Evolutionary conservation across 768 basidiomycete genomes (phyloP).

Genomic region (Psilocybe tampanensis): DNA sequence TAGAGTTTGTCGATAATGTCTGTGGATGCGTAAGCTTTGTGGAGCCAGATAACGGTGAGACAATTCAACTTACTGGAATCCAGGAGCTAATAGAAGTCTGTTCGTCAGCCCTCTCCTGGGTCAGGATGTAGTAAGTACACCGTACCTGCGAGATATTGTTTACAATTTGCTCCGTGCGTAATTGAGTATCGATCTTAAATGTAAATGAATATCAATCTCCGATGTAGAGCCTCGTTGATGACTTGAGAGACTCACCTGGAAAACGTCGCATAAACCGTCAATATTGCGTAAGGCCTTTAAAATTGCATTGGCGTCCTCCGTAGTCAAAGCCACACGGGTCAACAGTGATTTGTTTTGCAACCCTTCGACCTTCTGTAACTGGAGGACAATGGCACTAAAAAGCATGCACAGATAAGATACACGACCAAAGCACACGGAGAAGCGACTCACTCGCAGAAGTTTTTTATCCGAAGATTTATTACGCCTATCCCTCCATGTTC

Average conservation of each 20-base stretch:
- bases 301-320: neutral
- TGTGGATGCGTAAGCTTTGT: too few relatives aligned
- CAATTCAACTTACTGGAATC: too few relatives aligned
- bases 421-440: neutral
- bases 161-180: neutral
- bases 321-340: neutral
- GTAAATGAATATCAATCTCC: neutral
- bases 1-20: too few relatives aligned
- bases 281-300: conserved; percentile 8
- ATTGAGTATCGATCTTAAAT: conserved; percentile 7
- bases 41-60: too few relatives aligned
- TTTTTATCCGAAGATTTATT: neutral
- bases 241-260: conserved; percentile 10
- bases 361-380: neutral
- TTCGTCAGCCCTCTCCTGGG: too few relatives aligned
- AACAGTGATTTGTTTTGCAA: neutral
- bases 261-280: conserved; percentile 10
- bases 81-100: too few relatives aligned
- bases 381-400: neutral
- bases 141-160: conserved; percentile 4
- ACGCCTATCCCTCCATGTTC: neutral
- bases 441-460: conserved; percentile 1
- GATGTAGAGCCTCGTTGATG: neutral
- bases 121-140: too few relatives aligned
- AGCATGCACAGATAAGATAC: too few relatives aligned